These are phyloP conservation scores for Murraya koenigii DNA, from an alignment of 345 rosid genomes.

Conservation along the genomic window DNA sequence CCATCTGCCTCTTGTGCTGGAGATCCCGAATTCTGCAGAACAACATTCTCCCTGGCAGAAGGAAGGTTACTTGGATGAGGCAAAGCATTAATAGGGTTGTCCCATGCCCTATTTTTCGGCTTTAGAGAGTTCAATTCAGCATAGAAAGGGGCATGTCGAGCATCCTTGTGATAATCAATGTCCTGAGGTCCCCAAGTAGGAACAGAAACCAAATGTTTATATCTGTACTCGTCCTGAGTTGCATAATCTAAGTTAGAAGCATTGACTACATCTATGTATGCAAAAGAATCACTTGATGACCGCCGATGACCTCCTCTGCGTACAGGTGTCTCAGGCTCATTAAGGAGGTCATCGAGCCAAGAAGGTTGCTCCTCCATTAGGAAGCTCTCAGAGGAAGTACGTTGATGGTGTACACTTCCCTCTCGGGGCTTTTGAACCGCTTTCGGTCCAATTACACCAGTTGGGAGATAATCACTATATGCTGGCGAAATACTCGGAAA, in stretches of 20 bases:
- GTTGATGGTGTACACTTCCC: constrained; percentile 61
- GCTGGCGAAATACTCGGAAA: constrained; percentile 70
- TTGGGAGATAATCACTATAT: constrained; percentile 61
- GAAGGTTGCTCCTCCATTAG: constrained; percentile 91
- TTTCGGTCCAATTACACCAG: constrained; percentile 58
- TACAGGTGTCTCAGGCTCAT: constrained; percentile 94
- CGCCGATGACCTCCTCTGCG: constrained; percentile 91
- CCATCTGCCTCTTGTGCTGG: constrained; percentile 50
- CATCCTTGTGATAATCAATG: constrained; percentile 52
- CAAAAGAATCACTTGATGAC: constrained; percentile 95
- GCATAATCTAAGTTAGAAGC: constrained; percentile 54
- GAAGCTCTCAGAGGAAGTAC: constrained; percentile 90
- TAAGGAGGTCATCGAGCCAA: constrained; percentile 99
- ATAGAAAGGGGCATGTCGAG: constrained; percentile 42
- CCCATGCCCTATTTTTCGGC: constrained; percentile 55
- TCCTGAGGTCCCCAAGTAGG: constrained; percentile 71
- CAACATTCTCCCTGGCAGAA: constrained; percentile 50
- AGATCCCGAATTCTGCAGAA: constrained; percentile 49
- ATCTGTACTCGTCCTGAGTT: constrained; percentile 59
- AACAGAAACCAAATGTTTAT: constrained; percentile 34
- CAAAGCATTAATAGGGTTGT: constrained; percentile 39
- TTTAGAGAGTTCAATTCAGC: constrained; percentile 45
- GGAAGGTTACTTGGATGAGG: constrained; percentile 44
- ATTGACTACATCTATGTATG: constrained; percentile 69
- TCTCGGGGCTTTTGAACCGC: constrained; percentile 65